phyloP scores from a whole-genome alignment of 1,139 yeast genomes.

The Magnusiomyces suaveolens region DNA sequence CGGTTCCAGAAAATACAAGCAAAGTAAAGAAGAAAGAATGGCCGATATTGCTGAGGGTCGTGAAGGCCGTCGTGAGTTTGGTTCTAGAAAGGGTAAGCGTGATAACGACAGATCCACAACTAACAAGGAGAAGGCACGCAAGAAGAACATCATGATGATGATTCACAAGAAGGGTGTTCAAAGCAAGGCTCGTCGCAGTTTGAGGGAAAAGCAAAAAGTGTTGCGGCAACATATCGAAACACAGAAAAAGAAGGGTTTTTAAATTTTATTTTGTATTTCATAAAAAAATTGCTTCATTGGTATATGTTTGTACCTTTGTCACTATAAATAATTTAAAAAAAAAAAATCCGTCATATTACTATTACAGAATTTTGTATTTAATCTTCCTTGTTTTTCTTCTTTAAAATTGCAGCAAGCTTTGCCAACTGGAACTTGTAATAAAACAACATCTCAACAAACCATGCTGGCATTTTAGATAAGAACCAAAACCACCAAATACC shows the following conservation, averaged over 20 bases:
- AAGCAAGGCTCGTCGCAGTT: slow-evolving; percentile 83
- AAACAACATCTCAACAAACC: slow-evolving; percentile 30
- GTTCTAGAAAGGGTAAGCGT: slow-evolving; percentile 70
- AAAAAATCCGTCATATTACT: neutral
- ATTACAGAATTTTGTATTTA: neutral
- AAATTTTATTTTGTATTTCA: neutral
- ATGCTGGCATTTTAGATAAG: slow-evolving; percentile 37
- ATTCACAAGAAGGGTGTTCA: slow-evolving; percentile 89
- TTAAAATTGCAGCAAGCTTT: neutral
- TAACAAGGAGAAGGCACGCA: slow-evolving; percentile 88
- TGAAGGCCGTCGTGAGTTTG: slow-evolving; percentile 76
- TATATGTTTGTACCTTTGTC: neutral
- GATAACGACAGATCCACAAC: slow-evolving; percentile 73
- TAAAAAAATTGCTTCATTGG: neutral
- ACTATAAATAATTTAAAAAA: neutral
- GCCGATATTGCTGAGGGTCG: slow-evolving; percentile 84
- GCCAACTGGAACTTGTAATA: neutral
- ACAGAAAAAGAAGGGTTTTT: slow-evolving; percentile 72
- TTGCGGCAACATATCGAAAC: slow-evolving; percentile 76
- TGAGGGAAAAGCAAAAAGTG: slow-evolving; percentile 82
- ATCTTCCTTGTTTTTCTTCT: neutral
- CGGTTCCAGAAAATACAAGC: slow-evolving; percentile 83
- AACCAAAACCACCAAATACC: slow-evolving; percentile 37
- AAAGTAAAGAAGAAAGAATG: slow-evolving; percentile 78
- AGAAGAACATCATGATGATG: slow-evolving; percentile 99